Evolutionary conservation across 2,329 filamentous ascomycete species (phyloP), one percentile per base, ranked within the genome.

Genomic region (Hypocrella siamensis): DNA sequence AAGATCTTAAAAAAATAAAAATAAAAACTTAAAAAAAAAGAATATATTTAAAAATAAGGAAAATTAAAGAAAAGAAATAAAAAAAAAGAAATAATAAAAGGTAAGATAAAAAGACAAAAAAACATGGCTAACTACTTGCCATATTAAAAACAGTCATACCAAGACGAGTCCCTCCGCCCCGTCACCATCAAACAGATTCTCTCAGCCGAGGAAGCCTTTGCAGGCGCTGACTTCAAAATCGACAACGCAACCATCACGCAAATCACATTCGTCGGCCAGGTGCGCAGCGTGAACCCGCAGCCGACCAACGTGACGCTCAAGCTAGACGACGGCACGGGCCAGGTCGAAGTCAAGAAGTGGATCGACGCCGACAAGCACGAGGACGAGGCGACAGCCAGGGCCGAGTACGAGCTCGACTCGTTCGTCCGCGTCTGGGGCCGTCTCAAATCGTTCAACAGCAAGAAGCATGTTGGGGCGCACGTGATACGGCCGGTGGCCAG

Each of bases 121-220:
- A 4, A 9, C 7, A 7, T 27, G 25, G 12, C 21, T 24, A 12
- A 24, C 21, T 24, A 12, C 8, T 12, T 24, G 21, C 8, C 21
- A 14, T 30, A 8, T 24, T 21, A 16, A 25, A 22, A n/a, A n/a
- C 37, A 74, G 66, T 60, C 63, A 37, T 79, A 79, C 52, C 67
- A 70, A 43, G 82, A 92, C 56, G 84, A 94, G 46, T 86, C 84
- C 15, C 70, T 98, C 32, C 80, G 90, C 28, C 86, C 90, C 1
- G 81, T 94, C 29, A 98, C 90, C 9, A 83, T 96, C 58, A 94
- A 94, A 57, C 90, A 98, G 58, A 70, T 94, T 35, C 63, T 86
- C 48, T 83, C 92, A 40, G 82, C 84, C 40, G 68, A 79, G 40
- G 78, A 84, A 56, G 70, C 76, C 25, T 78, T 80, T 51, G 73